phyloP scores from a whole-genome alignment of 768 basidiomycete genomes.

The Krasilnikovozyma curviuscula region DNA sequence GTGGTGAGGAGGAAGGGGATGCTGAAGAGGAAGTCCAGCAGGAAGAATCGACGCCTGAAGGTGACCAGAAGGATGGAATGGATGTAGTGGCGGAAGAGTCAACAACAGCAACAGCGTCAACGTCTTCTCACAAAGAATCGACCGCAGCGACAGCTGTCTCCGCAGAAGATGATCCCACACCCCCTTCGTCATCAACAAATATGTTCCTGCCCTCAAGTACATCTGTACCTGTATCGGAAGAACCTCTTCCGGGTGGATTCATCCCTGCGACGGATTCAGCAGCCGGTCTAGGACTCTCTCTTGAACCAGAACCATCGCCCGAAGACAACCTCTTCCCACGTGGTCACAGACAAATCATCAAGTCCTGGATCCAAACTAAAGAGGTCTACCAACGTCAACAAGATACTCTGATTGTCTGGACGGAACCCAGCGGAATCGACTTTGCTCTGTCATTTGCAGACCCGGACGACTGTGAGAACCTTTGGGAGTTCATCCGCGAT shows the following conservation, averaged over 20 bases:
- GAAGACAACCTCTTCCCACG: not conserved
- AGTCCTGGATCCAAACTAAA: slow-evolving; percentile 16
- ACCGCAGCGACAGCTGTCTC: not conserved
- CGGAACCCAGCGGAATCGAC: slow-evolving; percentile 80
- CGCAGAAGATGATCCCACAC: slow-evolving; percentile 15
- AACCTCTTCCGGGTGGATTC: not conserved
- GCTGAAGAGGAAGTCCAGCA: slow-evolving; percentile 48
- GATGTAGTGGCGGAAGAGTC: no score
- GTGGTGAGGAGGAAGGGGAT: slow-evolving; percentile 16
- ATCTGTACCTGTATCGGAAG: slow-evolving; percentile 42
- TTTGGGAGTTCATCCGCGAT: slow-evolving; percentile 91
- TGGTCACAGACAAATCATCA: slow-evolving; percentile 1
- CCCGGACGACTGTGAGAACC: slow-evolving; percentile 79
- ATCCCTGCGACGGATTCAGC: no score
- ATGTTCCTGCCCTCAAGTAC: slow-evolving; percentile 25
- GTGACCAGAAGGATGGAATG: not conserved
- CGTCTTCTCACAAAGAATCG: not conserved
- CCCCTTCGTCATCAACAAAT: slow-evolving; percentile 50
- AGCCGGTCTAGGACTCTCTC: no score
- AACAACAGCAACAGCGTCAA: not conserved
- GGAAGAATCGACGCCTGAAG: not conserved
- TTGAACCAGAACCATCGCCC: slow-evolving; percentile 22
- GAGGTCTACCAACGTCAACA: slow-evolving; percentile 25
- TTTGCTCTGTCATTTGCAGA: slow-evolving; percentile 96
- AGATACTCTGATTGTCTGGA: slow-evolving; percentile 97